These are phyloP conservation scores for Erodium maritimum DNA, from an alignment of 345 rosid species.

Conservation along the genomic window DNA sequence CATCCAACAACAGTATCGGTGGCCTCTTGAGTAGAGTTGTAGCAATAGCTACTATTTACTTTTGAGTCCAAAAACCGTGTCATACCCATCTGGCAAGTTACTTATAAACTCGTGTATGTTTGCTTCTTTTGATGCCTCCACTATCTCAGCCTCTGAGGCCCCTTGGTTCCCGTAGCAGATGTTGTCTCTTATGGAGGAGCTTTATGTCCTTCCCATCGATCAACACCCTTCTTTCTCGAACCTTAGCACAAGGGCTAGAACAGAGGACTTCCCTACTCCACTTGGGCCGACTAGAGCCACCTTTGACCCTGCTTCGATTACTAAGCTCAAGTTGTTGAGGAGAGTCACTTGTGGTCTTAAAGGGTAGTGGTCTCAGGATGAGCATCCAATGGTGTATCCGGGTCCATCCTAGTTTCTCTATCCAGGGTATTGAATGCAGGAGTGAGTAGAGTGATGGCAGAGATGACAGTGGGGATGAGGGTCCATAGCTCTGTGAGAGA, in stretches of 20 bases:
- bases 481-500: constrained; percentile 67
- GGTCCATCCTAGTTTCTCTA: constrained; percentile 37
- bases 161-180: constrained; percentile 31
- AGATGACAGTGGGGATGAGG: constrained; percentile 38
- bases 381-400: constrained; percentile 22
- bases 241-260: constrained; percentile 42
- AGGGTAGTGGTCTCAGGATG: constrained; percentile 25
- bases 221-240: constrained; percentile 29
- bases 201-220: constrained; percentile 28
- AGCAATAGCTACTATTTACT: constrained; percentile 53
- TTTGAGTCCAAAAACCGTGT: constrained; percentile 46
- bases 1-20: constrained; percentile 53
- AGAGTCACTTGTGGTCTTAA: constrained; percentile 41
- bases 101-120: constrained; percentile 42
- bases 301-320: constrained; percentile 35
- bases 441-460: constrained; percentile 36
- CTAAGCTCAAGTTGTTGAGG: constrained; percentile 34
- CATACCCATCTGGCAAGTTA: constrained; percentile 37
- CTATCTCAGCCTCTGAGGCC: constrained; percentile 41
- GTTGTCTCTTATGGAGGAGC: constrained; percentile 36
- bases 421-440: constrained; percentile 49
- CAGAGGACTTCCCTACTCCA: constrained; percentile 57
- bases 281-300: constrained; percentile 52
- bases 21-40: constrained; percentile 47
- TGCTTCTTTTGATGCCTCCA: constrained; percentile 35